Evolutionary conservation across 73 alveolate genomes (phyloP), one percentile per base, ranked within the genome.

Genomic region (Urostyla sp.): DNA sequence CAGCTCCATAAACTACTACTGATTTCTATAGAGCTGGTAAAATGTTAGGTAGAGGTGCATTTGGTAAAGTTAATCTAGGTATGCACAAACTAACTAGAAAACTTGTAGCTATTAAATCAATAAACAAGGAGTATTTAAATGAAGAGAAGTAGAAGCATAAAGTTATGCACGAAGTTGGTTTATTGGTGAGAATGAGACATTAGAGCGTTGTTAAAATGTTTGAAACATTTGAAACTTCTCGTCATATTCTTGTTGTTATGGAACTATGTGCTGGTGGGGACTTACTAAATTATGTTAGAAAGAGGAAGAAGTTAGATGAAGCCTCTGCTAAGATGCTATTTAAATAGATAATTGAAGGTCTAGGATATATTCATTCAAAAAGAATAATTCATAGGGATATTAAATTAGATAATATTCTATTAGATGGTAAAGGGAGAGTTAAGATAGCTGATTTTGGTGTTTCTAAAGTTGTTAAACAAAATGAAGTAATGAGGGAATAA

Each of bases 361-460:
- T 91, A 36, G 88, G 80, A 51, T 78, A 91, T 57, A 78, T 91
- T 23, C 95, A 91, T 58, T 46, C 66, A 24, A 87, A 91, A 49
- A 88, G 54, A 43, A 85, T 91, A 23, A 80, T 91, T 15, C 97
- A 91, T 55, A 40, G 97, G 77, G 97, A 91, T 72, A 91, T 91
- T 38, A 91, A 91, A 72, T 72, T 91, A 72, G 97, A 91, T 56
- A 91, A 91, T 67, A 91, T 91, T 57, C 75, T 91, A 72, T 87
- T 91, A 2, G 95, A 91, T 83, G 88, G 84, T 44, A 84, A 89
- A 74, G 94, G 94, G 31, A 82, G 45, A 38, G 74, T 94, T 58
- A 94, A 94, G 67, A 72, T 94, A 67, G 91, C 97, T 6, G 98
- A 94, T 67, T 94, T 94, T 82, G 98, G 98, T 23, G 96, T 92